A percentile compares a stretch with the other conserved stretches of the same genome.
Conservation (phyloP, 1,284 basidiomycete genomes). For the Puccinia novopanici region DNA sequence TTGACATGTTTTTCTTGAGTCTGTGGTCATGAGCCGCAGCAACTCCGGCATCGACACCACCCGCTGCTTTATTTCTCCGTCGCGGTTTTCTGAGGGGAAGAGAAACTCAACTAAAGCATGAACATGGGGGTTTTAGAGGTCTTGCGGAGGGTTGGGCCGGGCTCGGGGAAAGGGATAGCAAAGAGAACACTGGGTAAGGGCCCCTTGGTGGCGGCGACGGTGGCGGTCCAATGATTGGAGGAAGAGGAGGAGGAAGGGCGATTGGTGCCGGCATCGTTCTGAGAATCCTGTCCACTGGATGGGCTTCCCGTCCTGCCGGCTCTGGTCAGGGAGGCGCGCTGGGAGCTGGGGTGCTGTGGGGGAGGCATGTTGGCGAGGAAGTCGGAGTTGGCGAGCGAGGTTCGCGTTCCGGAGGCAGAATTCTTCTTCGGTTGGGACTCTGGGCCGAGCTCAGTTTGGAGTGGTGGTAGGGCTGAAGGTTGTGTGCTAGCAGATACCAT, state of each 20-base stretch:
- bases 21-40: not conserved
- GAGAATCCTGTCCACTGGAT: not conserved
- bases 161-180: conserved; percentile 46
- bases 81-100: too few relatives aligned
- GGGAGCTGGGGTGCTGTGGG: conserved; percentile 9
- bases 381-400: conserved; percentile 21
- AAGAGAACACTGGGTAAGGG: conserved; percentile 38
- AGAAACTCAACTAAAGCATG: conserved; percentile 42
- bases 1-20: not conserved
- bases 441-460: not conserved
- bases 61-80: conserved; percentile 3
- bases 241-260: not conserved
- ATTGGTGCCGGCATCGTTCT: not conserved
- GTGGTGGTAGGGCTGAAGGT: conserved; percentile 6
- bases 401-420: not conserved
- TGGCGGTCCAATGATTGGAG: conserved; percentile 2
- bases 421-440: not conserved
- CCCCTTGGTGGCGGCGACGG: conserved; percentile 40
- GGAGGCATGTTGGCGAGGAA: conserved; percentile 25
- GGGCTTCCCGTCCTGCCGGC: not conserved
- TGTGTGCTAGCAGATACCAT: conserved; percentile 12
- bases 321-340: not conserved
- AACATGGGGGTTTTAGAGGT: conserved; percentile 40
- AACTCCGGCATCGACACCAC: not conserved
- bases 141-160: conserved; percentile 16